A percentile compares a stretch with the other conserved stretches of the same genome.
phyloP scores from a whole-genome alignment of 179 eudicot genomes.

The Camellia oleifera region DNA sequence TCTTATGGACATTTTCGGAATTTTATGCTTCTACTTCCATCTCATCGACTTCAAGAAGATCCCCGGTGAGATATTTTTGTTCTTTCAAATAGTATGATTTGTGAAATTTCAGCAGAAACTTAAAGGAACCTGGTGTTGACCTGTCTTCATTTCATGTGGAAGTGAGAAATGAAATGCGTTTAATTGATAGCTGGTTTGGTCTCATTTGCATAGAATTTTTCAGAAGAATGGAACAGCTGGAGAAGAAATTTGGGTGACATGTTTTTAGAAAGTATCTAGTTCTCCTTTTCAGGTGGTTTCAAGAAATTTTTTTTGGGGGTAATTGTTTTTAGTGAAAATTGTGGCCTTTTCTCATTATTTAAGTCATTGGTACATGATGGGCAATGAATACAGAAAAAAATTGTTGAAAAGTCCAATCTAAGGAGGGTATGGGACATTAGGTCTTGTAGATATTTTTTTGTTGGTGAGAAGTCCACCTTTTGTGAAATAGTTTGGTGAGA shows the following conservation, averaged over 20 bases:
- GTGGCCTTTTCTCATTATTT: background rate
- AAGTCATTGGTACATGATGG: background rate
- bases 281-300: background rate
- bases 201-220: background rate
- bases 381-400: too few species aligned
- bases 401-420: too few species aligned
- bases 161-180: background rate
- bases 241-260: background rate
- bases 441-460: too few species aligned
- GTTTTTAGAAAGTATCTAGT: background rate
- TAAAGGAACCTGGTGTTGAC: background rate
- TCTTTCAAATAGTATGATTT: constrained; percentile 1
- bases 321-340: too few species aligned
- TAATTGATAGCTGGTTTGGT: background rate
- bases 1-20: constrained; percentile 98
- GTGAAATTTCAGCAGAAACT: background rate
- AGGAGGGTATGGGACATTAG: too few species aligned
- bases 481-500: too few species aligned
- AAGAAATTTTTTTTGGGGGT: background rate
- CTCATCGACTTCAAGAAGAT: constrained; percentile 86
- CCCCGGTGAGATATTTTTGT: constrained; percentile 57
- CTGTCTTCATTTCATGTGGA: constrained; percentile 2
- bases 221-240: background rate
- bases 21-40: constrained; percentile 87
- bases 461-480: too few species aligned